These are phyloP conservation scores for Colletotrichum shisoi DNA, from an alignment of 2,329 filamentous ascomycete species.

Conservation along the genomic window DNA sequence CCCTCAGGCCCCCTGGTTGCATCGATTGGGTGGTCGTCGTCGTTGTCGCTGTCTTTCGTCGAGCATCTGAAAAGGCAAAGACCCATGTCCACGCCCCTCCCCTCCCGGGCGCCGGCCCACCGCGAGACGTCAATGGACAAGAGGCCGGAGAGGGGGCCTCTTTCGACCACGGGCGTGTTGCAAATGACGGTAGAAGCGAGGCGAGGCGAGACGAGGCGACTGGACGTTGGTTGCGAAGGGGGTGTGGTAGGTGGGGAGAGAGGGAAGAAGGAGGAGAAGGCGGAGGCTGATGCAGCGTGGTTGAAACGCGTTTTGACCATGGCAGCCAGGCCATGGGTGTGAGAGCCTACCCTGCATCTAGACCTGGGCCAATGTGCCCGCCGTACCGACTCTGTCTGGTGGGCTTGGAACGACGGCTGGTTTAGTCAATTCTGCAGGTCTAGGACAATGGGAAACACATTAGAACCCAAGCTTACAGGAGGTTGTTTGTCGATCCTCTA, in stretches of 20 bases:
- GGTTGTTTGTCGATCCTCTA: neutral
- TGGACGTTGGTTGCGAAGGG: constrained; percentile 25
- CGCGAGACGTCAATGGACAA: constrained; percentile 21
- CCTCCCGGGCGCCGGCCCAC: neutral
- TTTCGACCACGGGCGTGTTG: constrained; percentile 2
- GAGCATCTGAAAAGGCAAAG: constrained; percentile 29
- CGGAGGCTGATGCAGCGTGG: constrained; percentile 40
- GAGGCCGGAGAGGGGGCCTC: constrained; percentile 7
- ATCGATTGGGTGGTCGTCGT: constrained; percentile 38
- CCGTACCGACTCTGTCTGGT: neutral
- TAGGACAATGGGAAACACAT: constrained; percentile 20
- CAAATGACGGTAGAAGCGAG: constrained; percentile 4
- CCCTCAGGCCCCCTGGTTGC: constrained; percentile 44
- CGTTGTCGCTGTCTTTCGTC: constrained; percentile 13
- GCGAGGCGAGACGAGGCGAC: constrained; percentile 10
- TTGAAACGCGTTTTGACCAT: constrained; percentile 48
- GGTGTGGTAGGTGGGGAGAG: constrained; percentile 8
- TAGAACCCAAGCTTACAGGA: constrained; percentile 21
- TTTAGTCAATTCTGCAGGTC: constrained; percentile 3
- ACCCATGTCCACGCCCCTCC: neutral
- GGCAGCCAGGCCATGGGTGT: constrained; percentile 29
- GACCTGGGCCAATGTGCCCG: constrained; percentile 3
- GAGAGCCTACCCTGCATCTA: constrained; percentile 16
- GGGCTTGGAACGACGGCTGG: neutral
- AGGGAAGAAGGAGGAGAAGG: constrained; percentile 1